A percentile compares a stretch with the other conserved stretches of the same genome.
Evolutionary conservation across 805 yeast species (phyloP).

Genomic region (Saturnispora bothae): DNA sequence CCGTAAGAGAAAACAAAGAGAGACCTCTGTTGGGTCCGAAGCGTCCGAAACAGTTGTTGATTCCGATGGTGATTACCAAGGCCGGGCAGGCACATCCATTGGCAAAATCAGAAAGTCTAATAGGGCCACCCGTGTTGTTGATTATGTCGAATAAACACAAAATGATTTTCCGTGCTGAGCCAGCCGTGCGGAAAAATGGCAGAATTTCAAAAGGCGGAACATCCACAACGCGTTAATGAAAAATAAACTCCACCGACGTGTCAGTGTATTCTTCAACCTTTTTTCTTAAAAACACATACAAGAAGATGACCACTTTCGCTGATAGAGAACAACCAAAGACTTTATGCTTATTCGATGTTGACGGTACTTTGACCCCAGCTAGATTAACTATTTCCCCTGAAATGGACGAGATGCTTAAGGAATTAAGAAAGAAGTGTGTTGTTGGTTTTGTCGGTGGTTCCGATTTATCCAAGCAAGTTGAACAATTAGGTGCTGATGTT

Average conservation of each 20-base stretch:
- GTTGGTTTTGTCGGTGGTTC: conserved; percentile 98
- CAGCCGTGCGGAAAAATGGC: conserved; percentile 2
- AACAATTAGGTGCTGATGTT: conserved; percentile 82
- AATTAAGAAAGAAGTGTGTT: conserved; percentile 83
- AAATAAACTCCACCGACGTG: neutral
- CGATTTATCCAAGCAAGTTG: conserved; percentile 87
- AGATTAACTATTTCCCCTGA: conserved; percentile 63
- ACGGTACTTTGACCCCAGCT: conserved; percentile 97
- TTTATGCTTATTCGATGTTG: conserved; percentile 92
- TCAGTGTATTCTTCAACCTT: neutral
- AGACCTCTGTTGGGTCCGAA: neutral
- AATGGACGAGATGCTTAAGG: conserved; percentile 57
- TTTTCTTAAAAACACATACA: neutral
- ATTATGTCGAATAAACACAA: conserved; percentile 1
- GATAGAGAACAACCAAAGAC: conserved; percentile 76
- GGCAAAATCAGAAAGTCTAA: neutral
- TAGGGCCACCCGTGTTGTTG: neutral
- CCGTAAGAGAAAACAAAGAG: neutral
- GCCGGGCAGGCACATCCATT: neutral
- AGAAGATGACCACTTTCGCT: conserved; percentile 35
- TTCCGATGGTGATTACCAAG: conserved; percentile 5
- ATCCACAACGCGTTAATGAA: too few relatives aligned
- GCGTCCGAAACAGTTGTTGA: conserved; percentile 6
- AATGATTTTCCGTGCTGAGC: conserved; percentile 5
- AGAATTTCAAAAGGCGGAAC: too few relatives aligned